A percentile compares a stretch with the other conserved stretches of the same genome.
phyloP scores from a whole-genome alignment of 805 yeast genomes.

The Spencermartinsiella europaea region DNA sequence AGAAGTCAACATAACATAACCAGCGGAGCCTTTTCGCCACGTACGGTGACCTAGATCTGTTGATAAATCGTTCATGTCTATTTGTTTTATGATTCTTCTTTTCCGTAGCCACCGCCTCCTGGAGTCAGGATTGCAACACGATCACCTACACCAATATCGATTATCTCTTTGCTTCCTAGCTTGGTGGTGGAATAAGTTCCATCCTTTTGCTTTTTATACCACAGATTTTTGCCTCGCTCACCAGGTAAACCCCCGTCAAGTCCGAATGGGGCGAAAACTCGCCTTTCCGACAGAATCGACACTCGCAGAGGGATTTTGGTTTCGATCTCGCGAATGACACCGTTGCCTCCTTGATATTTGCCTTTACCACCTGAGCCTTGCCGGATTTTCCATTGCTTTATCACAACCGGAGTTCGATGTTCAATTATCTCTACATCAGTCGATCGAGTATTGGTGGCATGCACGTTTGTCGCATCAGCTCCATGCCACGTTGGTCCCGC shows the following conservation, averaged over 20 bases:
- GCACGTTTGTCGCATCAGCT: slow-evolving; percentile 79
- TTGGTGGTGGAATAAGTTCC: slow-evolving; percentile 30
- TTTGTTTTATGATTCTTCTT: neutral
- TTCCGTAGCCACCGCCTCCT: slow-evolving; percentile 82
- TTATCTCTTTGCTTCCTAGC: slow-evolving; percentile 67
- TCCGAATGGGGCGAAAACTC: slow-evolving; percentile 82
- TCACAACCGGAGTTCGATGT: slow-evolving; percentile 75
- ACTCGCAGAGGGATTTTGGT: slow-evolving; percentile 65
- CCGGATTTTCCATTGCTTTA: slow-evolving; percentile 66
- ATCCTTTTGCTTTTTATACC: slow-evolving; percentile 32
- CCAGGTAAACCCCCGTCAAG: slow-evolving; percentile 77
- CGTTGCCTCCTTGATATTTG: slow-evolving; percentile 69
- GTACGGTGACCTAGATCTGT: neutral
- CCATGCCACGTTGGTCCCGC: slow-evolving; percentile 86
- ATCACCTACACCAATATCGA: slow-evolving; percentile 57
- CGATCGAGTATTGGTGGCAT: slow-evolving; percentile 88
- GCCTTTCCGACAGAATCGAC: slow-evolving; percentile 78
- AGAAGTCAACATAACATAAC: too few species aligned
- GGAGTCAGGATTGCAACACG: slow-evolving; percentile 65
- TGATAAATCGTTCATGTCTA: neutral
- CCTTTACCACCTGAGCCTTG: slow-evolving; percentile 79
- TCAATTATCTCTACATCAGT: slow-evolving; percentile 88
- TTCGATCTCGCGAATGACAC: slow-evolving; percentile 78
- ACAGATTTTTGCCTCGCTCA: slow-evolving; percentile 55
- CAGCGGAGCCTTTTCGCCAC: too few species aligned